These are phyloP conservation scores for Clitopilus passeckerianus DNA, from an alignment of 768 basidiomycete species.

Conservation along the genomic window DNA sequence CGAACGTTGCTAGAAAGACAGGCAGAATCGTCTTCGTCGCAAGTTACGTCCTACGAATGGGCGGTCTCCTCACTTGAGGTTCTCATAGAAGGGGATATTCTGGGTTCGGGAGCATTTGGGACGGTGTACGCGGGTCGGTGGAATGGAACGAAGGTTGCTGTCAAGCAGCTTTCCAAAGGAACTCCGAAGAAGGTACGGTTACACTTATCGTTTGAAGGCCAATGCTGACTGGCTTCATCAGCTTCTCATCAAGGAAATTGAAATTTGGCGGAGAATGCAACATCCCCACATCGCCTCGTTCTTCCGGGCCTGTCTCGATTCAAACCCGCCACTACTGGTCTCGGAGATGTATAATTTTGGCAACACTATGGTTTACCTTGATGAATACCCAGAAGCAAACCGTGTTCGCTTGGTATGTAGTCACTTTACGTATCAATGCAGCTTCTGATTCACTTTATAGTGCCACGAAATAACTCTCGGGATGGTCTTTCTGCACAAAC, in stretches of 20 bases:
- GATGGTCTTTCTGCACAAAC: not conserved
- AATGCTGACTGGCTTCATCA: not conserved
- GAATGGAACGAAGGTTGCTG: not conserved
- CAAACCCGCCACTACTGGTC: not conserved
- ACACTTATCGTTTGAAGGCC: not conserved
- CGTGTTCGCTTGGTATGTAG: not conserved
- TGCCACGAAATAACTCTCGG: not conserved
- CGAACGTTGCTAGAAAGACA: not conserved
- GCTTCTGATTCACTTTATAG: not conserved
- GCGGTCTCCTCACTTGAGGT: not conserved
- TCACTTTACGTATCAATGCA: not conserved
- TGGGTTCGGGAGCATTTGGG: not conserved
- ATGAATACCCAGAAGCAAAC: not conserved
- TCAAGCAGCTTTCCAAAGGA: not conserved
- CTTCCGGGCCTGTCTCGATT: not conserved
- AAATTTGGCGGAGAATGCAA: not conserved
- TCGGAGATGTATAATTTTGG: not conserved
- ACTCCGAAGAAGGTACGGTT: not conserved
- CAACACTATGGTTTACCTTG: not conserved
- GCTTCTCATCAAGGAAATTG: not conserved
- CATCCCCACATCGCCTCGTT: not conserved
- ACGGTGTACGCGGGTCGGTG: not conserved
- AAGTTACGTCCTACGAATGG: not conserved
- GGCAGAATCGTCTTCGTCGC: not conserved
- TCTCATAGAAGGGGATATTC: not conserved